A percentile compares a stretch with the other conserved stretches of the same genome.
These are phyloP conservation scores for Eucalyptus sp. DNA, from an alignment of 345 rosid genomes.

Conservation along the genomic window DNA sequence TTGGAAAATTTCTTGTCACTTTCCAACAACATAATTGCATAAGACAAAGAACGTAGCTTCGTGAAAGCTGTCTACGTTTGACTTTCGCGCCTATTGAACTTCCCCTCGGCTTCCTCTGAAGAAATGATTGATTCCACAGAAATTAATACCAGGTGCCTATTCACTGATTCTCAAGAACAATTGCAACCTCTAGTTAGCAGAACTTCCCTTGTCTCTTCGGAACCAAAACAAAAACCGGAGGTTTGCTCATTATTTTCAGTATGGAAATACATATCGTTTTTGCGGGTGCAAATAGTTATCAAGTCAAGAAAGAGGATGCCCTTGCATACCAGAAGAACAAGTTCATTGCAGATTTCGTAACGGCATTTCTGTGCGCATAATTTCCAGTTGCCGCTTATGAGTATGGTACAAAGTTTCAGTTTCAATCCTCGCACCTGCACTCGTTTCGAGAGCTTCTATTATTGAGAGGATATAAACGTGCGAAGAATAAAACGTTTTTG, in stretches of 20 bases:
- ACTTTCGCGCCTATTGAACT: not conserved
- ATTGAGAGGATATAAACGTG: not conserved
- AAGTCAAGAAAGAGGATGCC: not conserved
- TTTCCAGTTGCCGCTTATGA: not conserved
- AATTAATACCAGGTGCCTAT: not conserved
- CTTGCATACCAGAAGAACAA: not conserved
- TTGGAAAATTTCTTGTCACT: not conserved
- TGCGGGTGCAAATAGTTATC: not conserved
- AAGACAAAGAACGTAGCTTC: not conserved
- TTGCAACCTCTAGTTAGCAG: not conserved
- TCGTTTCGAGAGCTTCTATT: not conserved
- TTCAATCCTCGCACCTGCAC: not conserved
- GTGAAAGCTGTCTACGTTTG: not conserved
- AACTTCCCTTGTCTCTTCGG: not conserved
- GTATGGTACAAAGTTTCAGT: not conserved
- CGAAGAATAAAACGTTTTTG: not conserved
- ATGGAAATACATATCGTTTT: not conserved
- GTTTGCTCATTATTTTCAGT: too few species aligned
- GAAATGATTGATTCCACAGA: not conserved
- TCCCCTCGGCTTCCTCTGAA: not conserved
- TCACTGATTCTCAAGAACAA: not conserved
- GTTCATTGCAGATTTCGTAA: not conserved
- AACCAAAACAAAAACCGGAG: too few species aligned
- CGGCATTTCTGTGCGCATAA: not conserved
- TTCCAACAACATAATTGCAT: not conserved